Evolutionary conservation across 2,329 filamentous ascomycete genomes (phyloP).

Genomic region (Penicillium sp.): DNA sequence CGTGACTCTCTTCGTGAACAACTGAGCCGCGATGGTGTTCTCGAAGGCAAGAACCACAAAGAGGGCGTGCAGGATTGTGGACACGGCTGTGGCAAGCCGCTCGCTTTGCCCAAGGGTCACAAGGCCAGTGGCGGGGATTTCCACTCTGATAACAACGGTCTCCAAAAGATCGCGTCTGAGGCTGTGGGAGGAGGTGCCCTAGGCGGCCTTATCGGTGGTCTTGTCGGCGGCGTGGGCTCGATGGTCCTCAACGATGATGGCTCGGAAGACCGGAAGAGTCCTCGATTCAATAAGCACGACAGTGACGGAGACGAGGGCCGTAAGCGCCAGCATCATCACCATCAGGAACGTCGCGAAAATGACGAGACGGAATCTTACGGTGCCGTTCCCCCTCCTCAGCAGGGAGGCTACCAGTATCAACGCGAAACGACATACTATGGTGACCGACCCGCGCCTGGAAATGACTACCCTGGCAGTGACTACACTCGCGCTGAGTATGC

Average conservation of each 20-base stretch:
- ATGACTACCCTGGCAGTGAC: constrained; percentile 3
- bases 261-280: constrained; percentile 9
- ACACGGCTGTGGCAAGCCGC: constrained; percentile 75
- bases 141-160: constrained; percentile 26
- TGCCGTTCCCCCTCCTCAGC: constrained; percentile 1
- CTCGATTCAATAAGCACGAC: constrained; percentile 7
- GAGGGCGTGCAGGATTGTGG: constrained; percentile 77
- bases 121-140: constrained; percentile 20
- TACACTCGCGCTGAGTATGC: constrained; percentile 8
- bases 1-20: constrained; percentile 66
- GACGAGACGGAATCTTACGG: constrained; percentile 14
- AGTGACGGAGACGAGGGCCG: constrained; percentile 6
- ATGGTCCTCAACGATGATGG: constrained; percentile 58
- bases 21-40: constrained; percentile 72
- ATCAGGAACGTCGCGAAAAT: constrained; percentile 4
- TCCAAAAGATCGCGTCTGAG: constrained; percentile 54
- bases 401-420: constrained; percentile 16
- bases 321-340: not conserved
- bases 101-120: constrained; percentile 64
- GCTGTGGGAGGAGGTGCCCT: constrained; percentile 61
- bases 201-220: constrained; percentile 65
- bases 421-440: constrained; percentile 16
- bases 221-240: constrained; percentile 56
- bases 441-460: constrained; percentile 7
- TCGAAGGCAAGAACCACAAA: constrained; percentile 77